Percentiles rank a stretch among this genome's conserved stretches.
These are phyloP conservation scores for Parascedosporium putredinis DNA, from an alignment of 2,329 filamentous ascomycete genomes.

Conservation along the genomic window DNA sequence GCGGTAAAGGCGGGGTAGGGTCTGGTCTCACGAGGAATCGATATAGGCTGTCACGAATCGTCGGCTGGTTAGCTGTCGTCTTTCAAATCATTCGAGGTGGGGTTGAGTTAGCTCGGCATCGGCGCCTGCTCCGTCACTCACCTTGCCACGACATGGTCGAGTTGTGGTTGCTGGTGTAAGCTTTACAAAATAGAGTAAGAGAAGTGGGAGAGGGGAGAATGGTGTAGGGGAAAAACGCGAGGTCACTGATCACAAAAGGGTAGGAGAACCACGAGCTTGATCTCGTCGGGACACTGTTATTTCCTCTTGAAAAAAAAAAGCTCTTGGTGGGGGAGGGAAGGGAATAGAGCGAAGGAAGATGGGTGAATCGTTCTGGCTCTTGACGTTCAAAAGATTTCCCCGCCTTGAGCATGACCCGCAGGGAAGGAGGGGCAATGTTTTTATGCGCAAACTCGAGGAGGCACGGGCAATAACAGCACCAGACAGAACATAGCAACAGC, in stretches of 20 bases:
- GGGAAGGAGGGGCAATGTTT: conserved; percentile 7
- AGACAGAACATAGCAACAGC: too few species aligned
- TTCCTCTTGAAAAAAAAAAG: neutral
- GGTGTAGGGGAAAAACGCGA: too few species aligned
- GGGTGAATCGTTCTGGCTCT: neutral
- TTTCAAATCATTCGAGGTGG: conserved; percentile 3
- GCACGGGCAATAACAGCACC: neutral
- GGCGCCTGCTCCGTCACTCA: conserved; percentile 24
- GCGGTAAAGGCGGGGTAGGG: too few species aligned
- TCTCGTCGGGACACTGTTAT: neutral
- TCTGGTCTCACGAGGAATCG: conserved; percentile 40
- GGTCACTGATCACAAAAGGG: too few species aligned
- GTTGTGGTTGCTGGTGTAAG: neutral
- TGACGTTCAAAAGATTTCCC: conserved; percentile 3
- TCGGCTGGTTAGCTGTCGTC: conserved; percentile 12
- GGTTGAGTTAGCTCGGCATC: conserved; percentile 19
- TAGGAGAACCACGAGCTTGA: neutral
- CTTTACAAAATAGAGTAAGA: neutral
- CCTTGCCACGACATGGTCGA: conserved; percentile 65
- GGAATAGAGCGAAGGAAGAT: neutral
- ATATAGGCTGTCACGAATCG: conserved; percentile 33
- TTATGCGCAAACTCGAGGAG: neutral
- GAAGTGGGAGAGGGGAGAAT: neutral
- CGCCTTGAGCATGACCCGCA: conserved; percentile 8
- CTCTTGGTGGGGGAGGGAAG: neutral